Evolutionary conservation across 2,329 filamentous ascomycete genomes (phyloP).

Genomic region (Penicillium sp.): DNA sequence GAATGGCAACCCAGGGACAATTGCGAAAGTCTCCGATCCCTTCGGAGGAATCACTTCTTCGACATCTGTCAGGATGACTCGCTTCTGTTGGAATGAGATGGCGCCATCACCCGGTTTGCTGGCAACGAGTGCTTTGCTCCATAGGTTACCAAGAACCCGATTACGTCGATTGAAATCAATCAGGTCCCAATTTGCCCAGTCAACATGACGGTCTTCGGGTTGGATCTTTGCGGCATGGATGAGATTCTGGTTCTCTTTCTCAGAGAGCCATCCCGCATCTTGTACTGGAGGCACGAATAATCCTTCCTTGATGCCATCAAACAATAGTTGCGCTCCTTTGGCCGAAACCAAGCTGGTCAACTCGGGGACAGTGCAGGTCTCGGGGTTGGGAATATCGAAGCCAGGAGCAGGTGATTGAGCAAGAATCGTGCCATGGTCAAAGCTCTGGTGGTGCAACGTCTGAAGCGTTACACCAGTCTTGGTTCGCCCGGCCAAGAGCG

Average conservation of each 20-base stretch:
- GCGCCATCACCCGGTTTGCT: constrained; percentile 19
- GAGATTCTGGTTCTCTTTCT: constrained; percentile 28
- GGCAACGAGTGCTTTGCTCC: constrained; percentile 52
- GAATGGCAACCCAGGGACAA: constrained; percentile 42
- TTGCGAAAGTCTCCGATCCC: constrained; percentile 27
- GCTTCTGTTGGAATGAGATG: constrained; percentile 30
- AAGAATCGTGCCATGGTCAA: constrained; percentile 78
- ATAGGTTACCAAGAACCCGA: constrained; percentile 66
- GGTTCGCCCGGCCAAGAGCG: constrained; percentile 64
- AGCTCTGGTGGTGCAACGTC: constrained; percentile 73
- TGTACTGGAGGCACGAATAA: constrained; percentile 66
- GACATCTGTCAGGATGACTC: constrained; percentile 41
- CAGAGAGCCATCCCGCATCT: constrained; percentile 29
- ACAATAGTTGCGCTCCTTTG: constrained; percentile 70
- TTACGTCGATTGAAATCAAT: constrained; percentile 58
- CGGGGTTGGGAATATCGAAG: constrained; percentile 52
- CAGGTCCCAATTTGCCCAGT: constrained; percentile 59
- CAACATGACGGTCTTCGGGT: constrained; percentile 62
- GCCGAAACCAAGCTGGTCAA: constrained; percentile 61
- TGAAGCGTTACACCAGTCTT: constrained; percentile 80
- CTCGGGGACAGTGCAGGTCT: constrained; percentile 49
- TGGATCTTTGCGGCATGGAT: constrained; percentile 72
- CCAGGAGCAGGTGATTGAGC: constrained; percentile 66
- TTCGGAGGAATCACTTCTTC: constrained; percentile 34
- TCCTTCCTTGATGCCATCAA: constrained; percentile 62